Conservation (phyloP, 2,329 filamentous ascomycete species). For the Aspergillus ochraceus region DNA sequence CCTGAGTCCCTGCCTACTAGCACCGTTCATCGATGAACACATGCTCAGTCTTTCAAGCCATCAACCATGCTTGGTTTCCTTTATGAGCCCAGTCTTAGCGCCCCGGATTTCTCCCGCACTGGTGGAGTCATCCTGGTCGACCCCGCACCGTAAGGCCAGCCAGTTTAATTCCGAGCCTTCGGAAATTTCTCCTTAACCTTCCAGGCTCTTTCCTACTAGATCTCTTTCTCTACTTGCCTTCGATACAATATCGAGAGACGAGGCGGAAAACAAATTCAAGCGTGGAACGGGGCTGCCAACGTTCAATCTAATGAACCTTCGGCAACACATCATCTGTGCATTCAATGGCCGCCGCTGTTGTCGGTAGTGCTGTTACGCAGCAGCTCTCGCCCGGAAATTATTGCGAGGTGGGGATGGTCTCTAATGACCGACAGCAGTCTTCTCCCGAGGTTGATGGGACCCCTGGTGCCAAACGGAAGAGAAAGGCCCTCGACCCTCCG, state of each 20-base stretch:
- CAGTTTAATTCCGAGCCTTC: slow-evolving; percentile 5
- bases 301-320: not conserved
- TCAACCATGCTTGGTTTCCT: not conserved
- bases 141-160: slow-evolving; percentile 5
- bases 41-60: not conserved
- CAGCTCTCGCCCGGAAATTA: slow-evolving; percentile 6
- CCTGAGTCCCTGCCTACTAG: too few species aligned
- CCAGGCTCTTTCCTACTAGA: not conserved
- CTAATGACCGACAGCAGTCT: slow-evolving; percentile 5
- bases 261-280: slow-evolving; percentile 1
- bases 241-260: not conserved
- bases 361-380: slow-evolving; percentile 2
- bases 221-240: not conserved
- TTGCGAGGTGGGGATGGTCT: not conserved
- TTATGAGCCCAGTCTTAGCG: not conserved
- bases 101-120: slow-evolving; percentile 2
- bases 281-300: not conserved
- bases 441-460: not conserved
- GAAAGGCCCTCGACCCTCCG: slow-evolving; percentile 27
- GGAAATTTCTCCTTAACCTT: slow-evolving; percentile 15
- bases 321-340: not conserved
- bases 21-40: not conserved
- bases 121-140: not conserved
- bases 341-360: slow-evolving; percentile 6
- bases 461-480: slow-evolving; percentile 23